Evolutionary conservation across 2,329 filamentous ascomycete species (phyloP).

Genomic region (Dothideomycetidae sp.): DNA sequence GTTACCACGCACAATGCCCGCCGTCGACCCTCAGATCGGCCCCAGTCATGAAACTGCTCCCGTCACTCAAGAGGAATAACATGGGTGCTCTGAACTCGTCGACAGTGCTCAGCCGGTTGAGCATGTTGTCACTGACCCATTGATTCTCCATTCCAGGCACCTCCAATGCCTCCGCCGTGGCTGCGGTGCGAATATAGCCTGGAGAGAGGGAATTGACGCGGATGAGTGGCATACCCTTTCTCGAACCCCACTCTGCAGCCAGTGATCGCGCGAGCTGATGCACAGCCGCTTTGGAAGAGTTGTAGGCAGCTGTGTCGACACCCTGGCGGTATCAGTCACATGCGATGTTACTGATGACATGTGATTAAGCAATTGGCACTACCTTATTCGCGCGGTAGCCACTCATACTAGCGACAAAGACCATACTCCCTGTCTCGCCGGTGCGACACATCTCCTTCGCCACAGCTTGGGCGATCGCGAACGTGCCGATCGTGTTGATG

Average conservation of each 20-base stretch:
- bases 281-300: slow-evolving; percentile 40
- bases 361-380: not conserved
- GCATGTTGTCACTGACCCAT: slow-evolving; percentile 5
- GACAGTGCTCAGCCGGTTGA: slow-evolving; percentile 3
- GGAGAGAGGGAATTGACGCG: slow-evolving; percentile 22
- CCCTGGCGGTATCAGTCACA: slow-evolving; percentile 16
- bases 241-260: slow-evolving; percentile 39
- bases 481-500: slow-evolving; percentile 26
- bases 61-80: slow-evolving; percentile 5
- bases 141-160: slow-evolving; percentile 7
- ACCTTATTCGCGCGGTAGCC: slow-evolving; percentile 22
- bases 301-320: slow-evolving; percentile 34
- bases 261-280: slow-evolving; percentile 38
- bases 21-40: slow-evolving; percentile 9
- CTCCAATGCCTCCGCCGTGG: slow-evolving; percentile 5
- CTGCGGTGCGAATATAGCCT: slow-evolving; percentile 18
- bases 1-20: slow-evolving; percentile 8
- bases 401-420: slow-evolving; percentile 27
- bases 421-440: slow-evolving; percentile 22
- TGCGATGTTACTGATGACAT: too few relatives aligned
- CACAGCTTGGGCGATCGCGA: slow-evolving; percentile 22
- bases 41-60: slow-evolving; percentile 8
- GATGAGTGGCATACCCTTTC: slow-evolving; percentile 29
- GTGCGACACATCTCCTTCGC: slow-evolving; percentile 21
- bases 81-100: slow-evolving; percentile 5